Evolutionary conservation across 352 stramenopile genomes (phyloP).

Genomic region (Albugo candida): DNA sequence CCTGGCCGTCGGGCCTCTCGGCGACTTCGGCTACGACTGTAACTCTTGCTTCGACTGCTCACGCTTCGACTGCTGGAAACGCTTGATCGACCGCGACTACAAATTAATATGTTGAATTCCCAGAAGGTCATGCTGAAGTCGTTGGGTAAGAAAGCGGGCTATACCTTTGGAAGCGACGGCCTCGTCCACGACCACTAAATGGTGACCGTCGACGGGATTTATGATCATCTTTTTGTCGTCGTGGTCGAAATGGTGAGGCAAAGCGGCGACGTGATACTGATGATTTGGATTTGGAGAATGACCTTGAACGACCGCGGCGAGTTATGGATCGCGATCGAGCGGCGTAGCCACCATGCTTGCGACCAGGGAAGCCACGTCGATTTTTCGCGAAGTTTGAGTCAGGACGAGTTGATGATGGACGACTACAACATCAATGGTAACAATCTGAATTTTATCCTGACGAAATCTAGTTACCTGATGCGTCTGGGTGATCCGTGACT

Average conservation of each 20-base stretch:
- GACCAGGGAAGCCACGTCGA: neutral
- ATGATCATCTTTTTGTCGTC: neutral
- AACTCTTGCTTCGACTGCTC: slow-evolving; percentile 12
- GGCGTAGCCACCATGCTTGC: slow-evolving; percentile 1
- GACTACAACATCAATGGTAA: neutral
- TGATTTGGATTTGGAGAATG: slow-evolving; percentile 18
- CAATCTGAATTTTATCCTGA: neutral
- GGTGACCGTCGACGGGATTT: neutral
- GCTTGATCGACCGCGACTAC: slow-evolving; percentile 2
- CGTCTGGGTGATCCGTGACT: neutral
- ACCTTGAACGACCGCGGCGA: slow-evolving; percentile 8
- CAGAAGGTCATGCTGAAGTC: no score
- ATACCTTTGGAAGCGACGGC: slow-evolving; percentile 7
- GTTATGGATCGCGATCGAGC: slow-evolving; percentile 8
- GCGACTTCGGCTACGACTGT: slow-evolving; percentile 10
- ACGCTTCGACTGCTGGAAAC: slow-evolving; percentile 13
- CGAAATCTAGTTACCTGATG: neutral
- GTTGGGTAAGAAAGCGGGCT: slow-evolving; percentile 10
- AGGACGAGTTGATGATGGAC: slow-evolving; percentile 26
- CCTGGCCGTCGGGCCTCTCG: slow-evolving; percentile 3
- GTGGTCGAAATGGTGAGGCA: slow-evolving; percentile 5
- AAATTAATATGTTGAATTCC: neutral
- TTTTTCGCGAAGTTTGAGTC: neutral
- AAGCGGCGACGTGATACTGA: slow-evolving; percentile 19
- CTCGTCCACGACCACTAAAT: slow-evolving; percentile 8